Base-by-base conservation (phyloP, 495 filamentous ascomycete species). In the Penicilliopsis zonata region DNA sequence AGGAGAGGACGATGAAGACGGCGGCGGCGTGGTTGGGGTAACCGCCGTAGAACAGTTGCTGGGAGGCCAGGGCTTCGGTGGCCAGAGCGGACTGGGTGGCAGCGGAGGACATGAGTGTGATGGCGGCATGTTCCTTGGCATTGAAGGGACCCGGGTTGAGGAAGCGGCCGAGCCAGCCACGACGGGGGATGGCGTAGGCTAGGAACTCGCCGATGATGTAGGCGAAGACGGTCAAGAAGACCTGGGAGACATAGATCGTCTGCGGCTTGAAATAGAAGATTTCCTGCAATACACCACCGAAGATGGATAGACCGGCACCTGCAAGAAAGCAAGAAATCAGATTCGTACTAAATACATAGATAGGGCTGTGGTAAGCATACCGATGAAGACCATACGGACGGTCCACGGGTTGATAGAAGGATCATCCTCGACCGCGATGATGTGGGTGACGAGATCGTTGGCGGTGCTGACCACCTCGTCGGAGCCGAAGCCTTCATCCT, bases 241-340 rank as follows among this genome's bases (percentile, higher is more conserved):
- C 49, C 8, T 50, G 34, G 2, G 53, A 62, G 15, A 67, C 59
- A 23, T 31, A 47, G 33, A 67, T 49, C 1, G 44, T 46, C 31
- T 65, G 59, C 7, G 62, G 62, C 46, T 65, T 65, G 50, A 67
- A 67, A 38, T 61, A 57, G 40, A 52, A 64, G 43, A 67, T 65
- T 33, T 42, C 37, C 29, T 38, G 38, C 19, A 52, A 34, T 5
- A 47, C 52, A 13, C 35, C 38, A 21, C 49, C 55, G 33, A 59
- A 59, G 14, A 41, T 29, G 3, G 52, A 47, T 9, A 59, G 34
- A n/a, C 52, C 55, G 21, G 50, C 17, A 9, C 55, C 55, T 46
- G 15, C 8, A 18, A 10, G 5, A 18, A 20, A 14, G 15, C 33
- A 9, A 35, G 18, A 30, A 34, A 24, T 13, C 6, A 29, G 24